phyloP scores from a whole-genome alignment of 2,329 filamentous ascomycete genomes.

The Colletotrichum cereale region DNA sequence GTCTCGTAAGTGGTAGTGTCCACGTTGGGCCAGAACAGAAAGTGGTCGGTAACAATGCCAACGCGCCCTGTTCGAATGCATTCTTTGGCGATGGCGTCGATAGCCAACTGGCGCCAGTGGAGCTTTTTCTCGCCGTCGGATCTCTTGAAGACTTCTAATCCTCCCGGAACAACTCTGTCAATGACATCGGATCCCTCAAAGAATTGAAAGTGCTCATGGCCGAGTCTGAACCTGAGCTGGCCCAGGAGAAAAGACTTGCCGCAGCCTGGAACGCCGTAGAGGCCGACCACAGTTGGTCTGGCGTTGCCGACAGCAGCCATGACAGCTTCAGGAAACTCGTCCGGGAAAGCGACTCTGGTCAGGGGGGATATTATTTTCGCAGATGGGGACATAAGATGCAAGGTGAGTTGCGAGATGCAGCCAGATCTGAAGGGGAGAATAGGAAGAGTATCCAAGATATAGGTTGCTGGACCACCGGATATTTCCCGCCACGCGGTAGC shows the following conservation, averaged over 20 bases:
- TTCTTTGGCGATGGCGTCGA: conserved; percentile 55
- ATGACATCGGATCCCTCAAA: conserved; percentile 67
- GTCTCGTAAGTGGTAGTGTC: conserved; percentile 37
- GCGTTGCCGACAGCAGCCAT: not conserved
- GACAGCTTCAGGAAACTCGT: too few species aligned
- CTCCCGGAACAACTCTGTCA: conserved; percentile 55
- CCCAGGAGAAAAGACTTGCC: conserved; percentile 64
- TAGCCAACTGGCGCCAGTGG: conserved; percentile 57
- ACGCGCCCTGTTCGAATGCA: conserved; percentile 50
- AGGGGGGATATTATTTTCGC: too few species aligned
- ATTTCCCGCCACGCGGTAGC: not conserved
- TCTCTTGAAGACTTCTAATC: conserved; percentile 60
- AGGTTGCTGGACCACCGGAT: not conserved
- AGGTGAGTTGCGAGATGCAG: not conserved
- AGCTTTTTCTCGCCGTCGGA: conserved; percentile 53
- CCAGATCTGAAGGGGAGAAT: not conserved
- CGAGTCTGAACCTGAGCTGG: conserved; percentile 53
- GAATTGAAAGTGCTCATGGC: conserved; percentile 54
- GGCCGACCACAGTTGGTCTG: conserved; percentile 59
- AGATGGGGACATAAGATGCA: not conserved
- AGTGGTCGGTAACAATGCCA: conserved; percentile 67
- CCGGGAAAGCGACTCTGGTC: not conserved
- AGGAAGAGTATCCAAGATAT: not conserved
- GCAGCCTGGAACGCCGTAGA: conserved; percentile 68
- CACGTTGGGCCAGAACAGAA: conserved; percentile 64